Evolutionary conservation across 345 rosid genomes (phyloP), one percentile per base, ranked within the genome.

Genomic region (Raphanus raphanistrum): DNA sequence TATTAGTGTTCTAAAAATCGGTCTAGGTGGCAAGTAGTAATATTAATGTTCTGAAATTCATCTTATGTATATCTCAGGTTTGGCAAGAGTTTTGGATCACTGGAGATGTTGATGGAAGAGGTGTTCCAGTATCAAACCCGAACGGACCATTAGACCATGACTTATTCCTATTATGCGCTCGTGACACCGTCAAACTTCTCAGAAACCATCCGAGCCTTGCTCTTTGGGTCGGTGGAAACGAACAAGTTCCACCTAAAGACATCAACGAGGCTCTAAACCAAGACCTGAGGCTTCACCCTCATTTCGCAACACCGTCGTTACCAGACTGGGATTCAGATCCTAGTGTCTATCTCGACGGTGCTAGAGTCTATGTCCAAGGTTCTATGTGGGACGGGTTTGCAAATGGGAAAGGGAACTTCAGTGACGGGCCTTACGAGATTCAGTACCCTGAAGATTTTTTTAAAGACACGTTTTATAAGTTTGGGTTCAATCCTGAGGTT

Each of bases 51-150:
- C n/a, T n/a, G n/a, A n/a, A n/a, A n/a, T n/a, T n/a, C n/a, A n/a
- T n/a, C n/a, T n/a, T n/a, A n/a, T n/a, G n/a, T n/a, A n/a, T n/a
- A n/a, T n/a, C n/a, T n/a, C n/a, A n/a, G 98, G 97, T 95, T 13
- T 95, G 98, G 99, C 98, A 95, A 86, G 99, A 95, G 84, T 95
- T 95, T 80, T 92, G 99, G 99, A 95, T 92, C 71, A 95, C 97
- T n/a, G 98, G 99, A 67, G 99, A 95, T 81, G 94, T 91, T 48
- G 99, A 95, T 81, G 98, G 98, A 79, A 90, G 99, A 81, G 99
- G 99, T 64, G 79, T n/a, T 41, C 98, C 96, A 50, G 90, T 95
- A 43, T 95, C 99, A 76, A 95, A 95, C 70, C 96, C 93, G 25
- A 71, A 90, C 61, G 99, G 99, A 59, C 98, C 98, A 27, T 84